Evolutionary conservation across 768 basidiomycete genomes (phyloP), one percentile per base, ranked within the genome.

Genomic region (Suillus bovinus): DNA sequence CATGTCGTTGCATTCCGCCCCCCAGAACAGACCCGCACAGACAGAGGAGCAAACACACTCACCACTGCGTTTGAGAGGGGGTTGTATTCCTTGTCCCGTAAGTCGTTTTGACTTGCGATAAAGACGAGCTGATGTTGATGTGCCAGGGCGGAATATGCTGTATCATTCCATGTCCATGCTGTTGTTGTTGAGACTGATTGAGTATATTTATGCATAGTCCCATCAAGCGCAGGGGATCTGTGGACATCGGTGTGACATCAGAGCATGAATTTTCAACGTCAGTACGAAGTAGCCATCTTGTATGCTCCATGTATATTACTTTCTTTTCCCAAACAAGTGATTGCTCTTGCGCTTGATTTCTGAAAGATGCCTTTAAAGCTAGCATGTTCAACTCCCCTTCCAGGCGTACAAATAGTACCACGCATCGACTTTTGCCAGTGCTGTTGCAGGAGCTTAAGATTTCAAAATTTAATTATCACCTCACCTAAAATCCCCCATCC

Each of bases 151-250:
- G 78, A 36, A 76, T 67, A 44, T 78, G 77, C 50, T 79, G 61
- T 54, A 70, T 75, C 55, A 74, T 79, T 58, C 78, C 77, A 7
- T 59, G 72, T n/a, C 77, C 76, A 14, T 78, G 76, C 42, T 54
- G 36, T 50, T 56, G 36, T 27, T 56, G 55, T 16, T 52, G 50
- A 49, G 27, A 27, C 5, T n/a, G 20, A 31, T 31, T 3, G n/a
- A 31, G 31, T n/a, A 31, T 9, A 2, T 31, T 50, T 27, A 50
- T 5, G 2, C 2, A 17, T 10, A 31, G 29, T 52, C 17, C 10
- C 24, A 20, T 41, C 13, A 29, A 50, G 0, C 27, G 49, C 10
- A 2, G 49, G 9, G 49, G 9, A 1, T 24, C 11, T 47, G 46
- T 7, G 24, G 14, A 16, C 24, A 3, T 47, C 24, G 0, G 27